phyloP scores from a whole-genome alignment of 1,284 basidiomycete species.

The Cutaneotrichosporon dermatis region DNA sequence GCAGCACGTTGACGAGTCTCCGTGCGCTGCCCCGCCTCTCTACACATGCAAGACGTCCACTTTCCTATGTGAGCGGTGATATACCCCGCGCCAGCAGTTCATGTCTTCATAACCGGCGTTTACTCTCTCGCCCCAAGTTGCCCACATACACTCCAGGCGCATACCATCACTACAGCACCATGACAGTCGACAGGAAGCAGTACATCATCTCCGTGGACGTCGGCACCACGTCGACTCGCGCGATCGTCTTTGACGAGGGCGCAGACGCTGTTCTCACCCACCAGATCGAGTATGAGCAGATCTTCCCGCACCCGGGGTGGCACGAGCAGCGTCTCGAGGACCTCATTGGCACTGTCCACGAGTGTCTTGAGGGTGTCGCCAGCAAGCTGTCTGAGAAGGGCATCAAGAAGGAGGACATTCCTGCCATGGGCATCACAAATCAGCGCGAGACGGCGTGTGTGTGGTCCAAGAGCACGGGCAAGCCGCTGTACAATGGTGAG shows the following conservation, averaged over 20 bases:
- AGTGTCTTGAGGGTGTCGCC: slow-evolving; percentile 70
- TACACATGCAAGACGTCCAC: not conserved
- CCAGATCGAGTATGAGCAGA: slow-evolving; percentile 86
- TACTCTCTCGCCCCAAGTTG: not conserved
- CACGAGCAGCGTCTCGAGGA: slow-evolving; percentile 90
- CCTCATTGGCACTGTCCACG: slow-evolving; percentile 70
- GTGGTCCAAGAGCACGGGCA: slow-evolving; percentile 87
- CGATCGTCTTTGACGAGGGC: slow-evolving; percentile 85
- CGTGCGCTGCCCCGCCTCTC: not conserved
- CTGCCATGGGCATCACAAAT: slow-evolving; percentile 86
- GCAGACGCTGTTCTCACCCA: slow-evolving; percentile 81
- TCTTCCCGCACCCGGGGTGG: slow-evolving; percentile 88
- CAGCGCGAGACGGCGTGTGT: slow-evolving; percentile 94
- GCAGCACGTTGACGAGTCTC: not conserved
- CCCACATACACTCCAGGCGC: not conserved
- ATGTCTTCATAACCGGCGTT: not conserved
- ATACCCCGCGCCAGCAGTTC: not conserved
- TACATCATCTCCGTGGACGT: slow-evolving; percentile 14
- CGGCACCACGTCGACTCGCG: slow-evolving; percentile 67
- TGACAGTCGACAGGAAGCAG: slow-evolving; percentile 9
- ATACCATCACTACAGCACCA: not conserved
- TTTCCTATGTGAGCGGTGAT: not conserved
- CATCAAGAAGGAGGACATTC: slow-evolving; percentile 69
- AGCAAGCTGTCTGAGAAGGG: slow-evolving; percentile 68
- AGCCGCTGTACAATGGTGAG: slow-evolving; percentile 64